Conservation (phyloP, 345 rosid genomes). For the Aethionema arabicum region DNA sequence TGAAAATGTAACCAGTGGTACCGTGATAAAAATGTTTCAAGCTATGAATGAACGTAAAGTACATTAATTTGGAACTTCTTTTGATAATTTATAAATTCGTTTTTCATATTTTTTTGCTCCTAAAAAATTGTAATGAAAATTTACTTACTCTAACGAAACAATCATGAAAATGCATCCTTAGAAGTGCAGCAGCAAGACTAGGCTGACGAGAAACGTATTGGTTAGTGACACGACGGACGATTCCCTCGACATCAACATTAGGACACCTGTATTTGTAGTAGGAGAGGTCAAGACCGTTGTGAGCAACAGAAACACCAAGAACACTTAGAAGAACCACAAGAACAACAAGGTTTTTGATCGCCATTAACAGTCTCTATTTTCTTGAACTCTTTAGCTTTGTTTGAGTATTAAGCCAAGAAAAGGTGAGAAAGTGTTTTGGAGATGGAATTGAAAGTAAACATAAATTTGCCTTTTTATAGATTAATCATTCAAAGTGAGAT, state of each 20-base stretch:
- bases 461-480: too few species aligned
- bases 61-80: too few species aligned
- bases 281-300: slow-evolving; percentile 21
- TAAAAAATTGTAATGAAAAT: neutral
- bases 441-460: too few species aligned
- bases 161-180: slow-evolving; percentile 59
- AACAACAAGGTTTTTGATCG: slow-evolving; percentile 38
- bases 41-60: too few species aligned
- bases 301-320: slow-evolving; percentile 26
- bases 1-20: too few species aligned
- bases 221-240: slow-evolving; percentile 29
- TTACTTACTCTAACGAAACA: slow-evolving; percentile 50
- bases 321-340: slow-evolving; percentile 36
- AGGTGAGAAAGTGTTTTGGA: too few species aligned
- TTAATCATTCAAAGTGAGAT: too few species aligned
- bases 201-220: slow-evolving; percentile 36
- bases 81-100: too few species aligned
- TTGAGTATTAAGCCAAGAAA: too few species aligned
- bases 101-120: too few species aligned
- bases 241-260: slow-evolving; percentile 23
- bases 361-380: slow-evolving; percentile 26
- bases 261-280: slow-evolving; percentile 48
- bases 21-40: too few species aligned
- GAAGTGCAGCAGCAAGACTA: slow-evolving; percentile 47
- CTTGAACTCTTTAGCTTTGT: too few species aligned